Base-by-base conservation (phyloP, 2,329 filamentous ascomycete genomes). In the Ramularia endophylla region DNA sequence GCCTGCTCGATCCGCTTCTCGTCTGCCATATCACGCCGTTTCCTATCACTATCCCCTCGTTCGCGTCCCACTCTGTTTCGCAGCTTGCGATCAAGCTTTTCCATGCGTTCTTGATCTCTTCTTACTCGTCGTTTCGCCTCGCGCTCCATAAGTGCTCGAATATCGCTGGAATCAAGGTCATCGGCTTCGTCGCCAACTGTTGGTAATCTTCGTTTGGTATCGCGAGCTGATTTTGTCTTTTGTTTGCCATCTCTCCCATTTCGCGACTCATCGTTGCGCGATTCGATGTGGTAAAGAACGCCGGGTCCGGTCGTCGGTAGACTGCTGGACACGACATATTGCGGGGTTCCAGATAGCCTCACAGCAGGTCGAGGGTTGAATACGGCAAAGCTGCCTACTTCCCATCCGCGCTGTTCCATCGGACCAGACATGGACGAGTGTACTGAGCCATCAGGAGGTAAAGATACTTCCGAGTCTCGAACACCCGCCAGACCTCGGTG, bases 111-210 rank as follows among this genome's bases (percentile, higher is more conserved):
- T 43, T 76, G 71, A 39, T 75, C 77, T 65, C 85, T 89, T 60
- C 80, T 80, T 52, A 95, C 86, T 50, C 77, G 80, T 43, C 92
- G 77, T 55, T 89, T 78, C 51, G 82, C 75, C 58, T 98, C 92
- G 45, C 92, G 74, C 55, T 98, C 92, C 77, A 98, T 83, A 20
- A 97, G 72, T 59, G 94, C 85, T 44, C 90, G 78, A 28, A 98
- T 64, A 53, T 87, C 89, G 38, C 83, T 79, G 3, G 92, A 85
- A 64, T 87, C 87, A 40, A 98, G 72, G 44, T 86, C 83, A 59
- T 97, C 85, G 16, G 88, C 92, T 32, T 97, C 62, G 32, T 78
- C 75, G 44, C 81, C 77, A 33, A 84, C 75, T 25, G 72, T 71
- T 66, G 64, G 85, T 67, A 66, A 86, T 50, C 73, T 79, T 27